Conservation (phyloP, 2,329 filamentous ascomycete genomes). For the Fusarium secorum region DNA sequence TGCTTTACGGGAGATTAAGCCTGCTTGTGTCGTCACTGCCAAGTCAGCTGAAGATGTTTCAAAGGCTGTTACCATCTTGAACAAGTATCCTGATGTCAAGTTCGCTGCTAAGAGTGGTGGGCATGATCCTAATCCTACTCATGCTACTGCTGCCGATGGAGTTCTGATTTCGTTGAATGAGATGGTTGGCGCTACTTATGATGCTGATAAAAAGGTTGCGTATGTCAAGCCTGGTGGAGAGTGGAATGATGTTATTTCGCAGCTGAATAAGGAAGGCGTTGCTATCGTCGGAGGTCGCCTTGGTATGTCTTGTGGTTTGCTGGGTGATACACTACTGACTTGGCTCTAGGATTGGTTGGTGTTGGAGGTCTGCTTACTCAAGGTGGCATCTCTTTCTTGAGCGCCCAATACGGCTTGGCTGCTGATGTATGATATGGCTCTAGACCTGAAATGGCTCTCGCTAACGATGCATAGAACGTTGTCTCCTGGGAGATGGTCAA, state of each 20-base stretch:
- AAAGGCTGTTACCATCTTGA: slow-evolving; percentile 3
- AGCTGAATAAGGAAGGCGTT: background rate
- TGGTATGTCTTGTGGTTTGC: background rate
- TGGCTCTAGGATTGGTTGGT: background rate
- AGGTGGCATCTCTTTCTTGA: slow-evolving; percentile 20
- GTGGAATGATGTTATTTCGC: slow-evolving; percentile 23
- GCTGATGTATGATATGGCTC: slow-evolving; percentile 17
- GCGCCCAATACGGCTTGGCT: slow-evolving; percentile 17
- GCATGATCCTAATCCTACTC: slow-evolving; percentile 10
- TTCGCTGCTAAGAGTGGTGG: slow-evolving; percentile 19
- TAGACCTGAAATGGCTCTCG: rapidly evolving
- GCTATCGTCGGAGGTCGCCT: slow-evolving; percentile 3
- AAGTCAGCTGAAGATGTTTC: slow-evolving; percentile 8
- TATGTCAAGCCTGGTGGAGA: slow-evolving; percentile 24
- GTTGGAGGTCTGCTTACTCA: slow-evolving; percentile 7
- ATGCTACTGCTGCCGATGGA: slow-evolving; percentile 8
- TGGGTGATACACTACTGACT: background rate
- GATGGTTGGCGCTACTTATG: slow-evolving; percentile 4
- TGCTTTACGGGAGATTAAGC: background rate
- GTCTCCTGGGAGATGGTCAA: slow-evolving; percentile 17
- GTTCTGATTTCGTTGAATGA: slow-evolving; percentile 12
- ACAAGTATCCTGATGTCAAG: slow-evolving; percentile 16
- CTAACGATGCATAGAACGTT: background rate
- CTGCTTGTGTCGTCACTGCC: slow-evolving; percentile 3
- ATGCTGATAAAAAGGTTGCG: background rate